A percentile compares a stretch with the other conserved stretches of the same genome.
phyloP scores from a whole-genome alignment of 1,139 yeast genomes.

The Yamadazyma conglobata region DNA sequence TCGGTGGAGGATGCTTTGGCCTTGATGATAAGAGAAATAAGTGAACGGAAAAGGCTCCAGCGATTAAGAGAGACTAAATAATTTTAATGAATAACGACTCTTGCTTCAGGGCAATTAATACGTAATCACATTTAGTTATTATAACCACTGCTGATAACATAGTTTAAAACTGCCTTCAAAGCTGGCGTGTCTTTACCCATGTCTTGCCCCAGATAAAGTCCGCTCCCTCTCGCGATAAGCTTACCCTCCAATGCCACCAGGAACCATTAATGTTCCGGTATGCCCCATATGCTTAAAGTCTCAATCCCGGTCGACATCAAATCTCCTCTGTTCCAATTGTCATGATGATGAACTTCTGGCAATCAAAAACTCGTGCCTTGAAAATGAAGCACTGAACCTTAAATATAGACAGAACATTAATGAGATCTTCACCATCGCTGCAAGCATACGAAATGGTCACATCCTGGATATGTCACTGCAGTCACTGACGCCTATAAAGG shows the following conservation, averaged over 20 bases:
- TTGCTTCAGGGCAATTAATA: no score
- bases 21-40: constrained; percentile 55
- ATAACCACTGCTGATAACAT: no score
- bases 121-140: no score
- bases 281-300: constrained; percentile 17
- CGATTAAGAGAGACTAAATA: constrained; percentile 1
- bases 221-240: constrained; percentile 6
- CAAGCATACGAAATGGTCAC: constrained; percentile 14
- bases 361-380: constrained; percentile 22
- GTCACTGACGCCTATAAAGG: constrained; percentile 24
- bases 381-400: constrained; percentile 23
- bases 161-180: not conserved
- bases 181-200: not conserved
- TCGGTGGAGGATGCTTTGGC: constrained; percentile 56
- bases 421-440: constrained; percentile 21
- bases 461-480: constrained; percentile 8
- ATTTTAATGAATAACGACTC: no score
- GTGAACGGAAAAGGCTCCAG: constrained; percentile 38
- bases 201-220: constrained; percentile 1
- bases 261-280: constrained; percentile 4
- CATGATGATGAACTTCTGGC: constrained; percentile 19
- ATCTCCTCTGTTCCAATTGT: constrained; percentile 22
- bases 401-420: constrained; percentile 25
- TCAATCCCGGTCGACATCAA: constrained; percentile 10
- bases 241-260: not conserved